These are phyloP conservation scores for Neurospora sp. DNA, from an alignment of 495 filamentous ascomycete genomes.

Conservation along the genomic window DNA sequence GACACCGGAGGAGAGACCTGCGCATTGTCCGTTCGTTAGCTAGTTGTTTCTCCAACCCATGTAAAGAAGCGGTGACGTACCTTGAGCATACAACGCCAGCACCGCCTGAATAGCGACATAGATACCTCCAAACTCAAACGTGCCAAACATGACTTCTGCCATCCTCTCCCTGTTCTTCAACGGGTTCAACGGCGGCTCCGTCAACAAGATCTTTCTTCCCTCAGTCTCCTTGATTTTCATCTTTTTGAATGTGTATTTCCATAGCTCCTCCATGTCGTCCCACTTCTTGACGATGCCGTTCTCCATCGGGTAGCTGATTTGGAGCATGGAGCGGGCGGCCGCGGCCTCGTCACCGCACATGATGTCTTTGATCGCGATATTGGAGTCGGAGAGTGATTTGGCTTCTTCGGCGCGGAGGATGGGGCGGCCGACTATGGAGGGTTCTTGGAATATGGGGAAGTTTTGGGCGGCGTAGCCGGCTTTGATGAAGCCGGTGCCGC, in stretches of 20 bases:
- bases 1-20: slow-evolving; percentile 87
- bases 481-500: slow-evolving; percentile 99
- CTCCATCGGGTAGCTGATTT: slow-evolving; percentile 98
- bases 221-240: slow-evolving; percentile 85
- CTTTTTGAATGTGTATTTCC: slow-evolving; percentile 99
- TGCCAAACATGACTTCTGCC: slow-evolving; percentile 96
- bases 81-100: slow-evolving; percentile 94
- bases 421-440: slow-evolving; percentile 94
- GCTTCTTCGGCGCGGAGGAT: slow-evolving; percentile 91
- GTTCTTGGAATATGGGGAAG: slow-evolving; percentile 97
- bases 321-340: slow-evolving; percentile 88
- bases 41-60: background rate
- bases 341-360: slow-evolving; percentile 99
- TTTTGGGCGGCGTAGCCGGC: slow-evolving; percentile 98
- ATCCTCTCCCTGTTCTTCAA: slow-evolving; percentile 92
- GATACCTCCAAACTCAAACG: slow-evolving; percentile 87
- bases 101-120: slow-evolving; percentile 99
- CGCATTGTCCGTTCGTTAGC: background rate
- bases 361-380: slow-evolving; percentile 76
- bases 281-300: slow-evolving; percentile 98
- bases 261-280: slow-evolving; percentile 99
- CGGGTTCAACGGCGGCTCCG: slow-evolving; percentile 96
- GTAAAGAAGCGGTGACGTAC: slow-evolving; percentile 26
- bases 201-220: slow-evolving; percentile 94
- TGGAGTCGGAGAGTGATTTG: slow-evolving; percentile 37